Percentiles rank a stretch among this genome's conserved stretches.
phyloP scores from a whole-genome alignment of 306 rosid species.

The Luffa acutangula region DNA sequence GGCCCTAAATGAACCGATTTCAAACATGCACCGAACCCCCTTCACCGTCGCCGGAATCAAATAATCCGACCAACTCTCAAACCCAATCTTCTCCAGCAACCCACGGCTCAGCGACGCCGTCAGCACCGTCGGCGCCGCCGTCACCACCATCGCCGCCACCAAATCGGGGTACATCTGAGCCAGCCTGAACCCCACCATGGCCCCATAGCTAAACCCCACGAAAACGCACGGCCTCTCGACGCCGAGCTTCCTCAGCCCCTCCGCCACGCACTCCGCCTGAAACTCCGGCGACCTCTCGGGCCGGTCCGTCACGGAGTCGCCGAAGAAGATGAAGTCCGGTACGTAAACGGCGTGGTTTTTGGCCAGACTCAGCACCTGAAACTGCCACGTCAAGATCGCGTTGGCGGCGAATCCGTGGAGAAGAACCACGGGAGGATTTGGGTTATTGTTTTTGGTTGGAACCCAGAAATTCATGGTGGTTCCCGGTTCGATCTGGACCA shows the following conservation, averaged over 20 bases:
- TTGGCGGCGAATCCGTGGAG: conserved; percentile 29
- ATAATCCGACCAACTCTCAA: conserved; percentile 19
- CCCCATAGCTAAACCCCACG: conserved; percentile 30
- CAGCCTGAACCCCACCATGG: conserved; percentile 36
- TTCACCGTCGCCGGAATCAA: conserved; percentile 23
- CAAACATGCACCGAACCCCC: conserved; percentile 6
- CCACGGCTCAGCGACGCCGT: conserved; percentile 15
- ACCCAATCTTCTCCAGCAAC: conserved; percentile 18
- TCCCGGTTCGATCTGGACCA: conserved; percentile 29
- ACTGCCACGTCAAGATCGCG: conserved; percentile 33
- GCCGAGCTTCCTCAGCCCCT: conserved; percentile 28
- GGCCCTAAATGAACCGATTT: conserved; percentile 14
- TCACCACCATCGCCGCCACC: conserved; percentile 29
- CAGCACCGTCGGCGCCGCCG: conserved; percentile 20
- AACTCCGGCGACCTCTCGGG: conserved; percentile 24
- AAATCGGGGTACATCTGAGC: conserved; percentile 24
- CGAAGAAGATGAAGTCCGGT: conserved; percentile 35
- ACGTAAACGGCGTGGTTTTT: conserved; percentile 25
- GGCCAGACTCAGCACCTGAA: conserved; percentile 22
- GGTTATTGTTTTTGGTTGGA: neutral
- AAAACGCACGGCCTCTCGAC: conserved; percentile 24
- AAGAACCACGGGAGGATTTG: conserved; percentile 21
- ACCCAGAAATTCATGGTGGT: conserved; percentile 35
- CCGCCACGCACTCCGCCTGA: conserved; percentile 34
- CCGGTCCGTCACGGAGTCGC: conserved; percentile 24